Evolutionary conservation across 2,329 filamentous ascomycete species (phyloP), one percentile per base, ranked within the genome.

Genomic region (Seiridium unicorne): DNA sequence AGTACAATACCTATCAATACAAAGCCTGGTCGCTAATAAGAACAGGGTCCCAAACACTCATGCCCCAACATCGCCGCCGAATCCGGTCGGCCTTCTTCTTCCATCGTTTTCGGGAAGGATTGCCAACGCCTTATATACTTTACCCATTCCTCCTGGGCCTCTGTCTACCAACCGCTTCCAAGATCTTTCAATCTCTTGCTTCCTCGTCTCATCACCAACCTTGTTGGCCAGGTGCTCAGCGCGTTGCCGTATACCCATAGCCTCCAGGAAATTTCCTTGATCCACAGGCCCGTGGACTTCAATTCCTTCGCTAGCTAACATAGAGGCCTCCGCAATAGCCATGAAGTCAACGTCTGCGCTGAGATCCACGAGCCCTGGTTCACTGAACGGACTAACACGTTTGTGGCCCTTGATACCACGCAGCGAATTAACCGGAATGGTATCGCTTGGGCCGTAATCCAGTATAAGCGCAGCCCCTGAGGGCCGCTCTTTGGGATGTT

Each of bases 301-400:
- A 3, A 98, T 87, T 1, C 88, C 89, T 1, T 88, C 84, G 65
- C 89, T 93, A 0, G 91, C 90, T 44, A 84, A 79, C 51, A 91
- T 82, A 0, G 93, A 93, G 1, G 90, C 83, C 72, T 98, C 93
- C 0, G 93, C 93, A 1, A 99, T 78, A 9, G 89, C 92, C 0
- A 86, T 84, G 71, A 99, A 99, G 74, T 99, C 95, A 1, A 99
- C 95, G 71, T 99, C 94, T 0, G 91, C 94, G 65, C 89, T 93
- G 31, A 99, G 81, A 72, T 99, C 95, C 3, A 96, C 93, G 34
- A 89, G 84, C 0, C 95, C 95, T 0, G 95, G 91, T 5, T 86
- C 81, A 1, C 84, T 82, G 68, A 99, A 92, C 3, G 95, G 92
- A 31, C 88, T 93, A 51, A 96, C 90, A 32, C 84, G 82, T 32